Conservation (phyloP, 2,329 filamentous ascomycete species). For the Verticillium tricorpus region DNA sequence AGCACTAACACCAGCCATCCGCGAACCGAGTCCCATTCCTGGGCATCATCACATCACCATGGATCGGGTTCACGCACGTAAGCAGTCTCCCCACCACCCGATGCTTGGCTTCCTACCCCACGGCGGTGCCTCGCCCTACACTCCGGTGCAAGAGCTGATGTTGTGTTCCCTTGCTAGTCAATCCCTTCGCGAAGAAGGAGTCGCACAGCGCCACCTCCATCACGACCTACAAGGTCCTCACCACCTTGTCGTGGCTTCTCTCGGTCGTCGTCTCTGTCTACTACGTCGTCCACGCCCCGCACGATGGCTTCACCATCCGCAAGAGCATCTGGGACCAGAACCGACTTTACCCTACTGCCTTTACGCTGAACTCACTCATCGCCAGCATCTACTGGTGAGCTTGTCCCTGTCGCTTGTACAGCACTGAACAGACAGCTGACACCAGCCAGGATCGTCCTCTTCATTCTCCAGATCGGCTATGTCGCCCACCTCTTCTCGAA, state of each 20-base stretch:
- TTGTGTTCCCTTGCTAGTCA: conserved; percentile 42
- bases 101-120: conserved; percentile 8
- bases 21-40: not conserved
- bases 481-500: conserved; percentile 70
- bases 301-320: conserved; percentile 54
- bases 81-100: conserved; percentile 1
- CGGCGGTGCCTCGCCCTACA: not conserved
- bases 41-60: not conserved
- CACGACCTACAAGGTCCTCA: conserved; percentile 70
- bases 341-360: conserved; percentile 61
- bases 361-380: conserved; percentile 65
- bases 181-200: conserved; percentile 72
- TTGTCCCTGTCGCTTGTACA: not conserved
- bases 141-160: conserved; percentile 11
- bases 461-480: conserved; percentile 72
- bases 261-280: conserved; percentile 69
- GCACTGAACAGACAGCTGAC: not conserved
- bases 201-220: conserved; percentile 58
- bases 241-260: conserved; percentile 69
- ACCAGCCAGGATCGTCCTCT: conserved; percentile 59
- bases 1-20: not conserved
- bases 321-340: conserved; percentile 75
- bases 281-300: conserved; percentile 63
- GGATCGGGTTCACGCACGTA: conserved; percentile 14
- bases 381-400: conserved; percentile 70